Conservation (phyloP, 1,284 basidiomycete species). For the Cutaneotrichosporon mucoides region DNA sequence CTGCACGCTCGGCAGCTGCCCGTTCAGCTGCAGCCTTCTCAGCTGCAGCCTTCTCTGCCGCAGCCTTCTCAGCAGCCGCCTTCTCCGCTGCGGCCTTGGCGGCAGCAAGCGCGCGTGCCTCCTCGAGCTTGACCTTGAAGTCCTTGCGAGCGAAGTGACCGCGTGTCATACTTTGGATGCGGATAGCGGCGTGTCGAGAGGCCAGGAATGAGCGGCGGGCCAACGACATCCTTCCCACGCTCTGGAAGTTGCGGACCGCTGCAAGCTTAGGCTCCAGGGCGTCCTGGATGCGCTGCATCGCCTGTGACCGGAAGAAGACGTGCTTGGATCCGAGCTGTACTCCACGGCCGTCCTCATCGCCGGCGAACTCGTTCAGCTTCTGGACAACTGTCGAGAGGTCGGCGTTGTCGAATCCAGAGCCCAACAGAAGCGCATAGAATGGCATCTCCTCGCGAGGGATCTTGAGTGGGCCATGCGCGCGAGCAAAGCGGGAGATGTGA, state of each 20-base stretch:
- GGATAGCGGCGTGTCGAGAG: neutral
- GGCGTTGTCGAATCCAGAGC: slow-evolving; percentile 1
- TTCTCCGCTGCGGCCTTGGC: slow-evolving; percentile 1
- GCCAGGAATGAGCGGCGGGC: neutral
- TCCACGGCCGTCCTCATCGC: slow-evolving; percentile 13
- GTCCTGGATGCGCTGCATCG: slow-evolving; percentile 13
- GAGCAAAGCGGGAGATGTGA: slow-evolving; percentile 18
- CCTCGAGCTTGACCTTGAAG: slow-evolving; percentile 2
- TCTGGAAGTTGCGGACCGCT: slow-evolving; percentile 9
- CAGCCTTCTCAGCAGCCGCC: neutral
- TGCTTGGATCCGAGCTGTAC: slow-evolving; percentile 17
- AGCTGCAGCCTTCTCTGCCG: neutral
- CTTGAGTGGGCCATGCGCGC: slow-evolving; percentile 17
- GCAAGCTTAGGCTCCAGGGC: slow-evolving; percentile 13
- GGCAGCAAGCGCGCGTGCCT: slow-evolving; percentile 1
- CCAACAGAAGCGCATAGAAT: slow-evolving; percentile 13
- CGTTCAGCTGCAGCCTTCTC: neutral
- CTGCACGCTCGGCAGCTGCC: neutral
- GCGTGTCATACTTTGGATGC: neutral
- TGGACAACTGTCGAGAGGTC: slow-evolving; percentile 9
- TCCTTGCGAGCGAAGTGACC: neutral
- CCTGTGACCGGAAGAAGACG: slow-evolving; percentile 16
- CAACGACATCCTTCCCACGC: slow-evolving; percentile 1
- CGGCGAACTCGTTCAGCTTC: slow-evolving; percentile 11
- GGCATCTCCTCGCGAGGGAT: slow-evolving; percentile 17